Base-by-base conservation (phyloP, 73 alveolate genomes). In the Paramecium sonneborni region DNA sequence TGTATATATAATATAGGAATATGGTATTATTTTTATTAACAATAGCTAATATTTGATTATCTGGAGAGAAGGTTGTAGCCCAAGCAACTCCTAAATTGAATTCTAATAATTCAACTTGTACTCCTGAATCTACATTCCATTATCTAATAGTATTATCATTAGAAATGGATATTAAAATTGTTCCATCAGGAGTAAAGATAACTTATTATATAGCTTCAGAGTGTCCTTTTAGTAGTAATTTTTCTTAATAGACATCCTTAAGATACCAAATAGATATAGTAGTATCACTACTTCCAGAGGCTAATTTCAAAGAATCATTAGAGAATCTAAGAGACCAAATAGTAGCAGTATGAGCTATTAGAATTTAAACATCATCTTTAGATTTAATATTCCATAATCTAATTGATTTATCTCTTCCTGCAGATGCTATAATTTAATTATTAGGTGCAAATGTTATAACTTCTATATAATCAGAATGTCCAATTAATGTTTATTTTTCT, bases 221-320 rank as follows among this genome's bases (percentile, higher is more conserved):
- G 18, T 52, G 68, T 4, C 68, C 68, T 52, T 8, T 52, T 3
- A 52, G 18, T 18, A 52, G 30, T n/a, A n/a, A n/a, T n/a, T 52
- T 52, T 3, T 52, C 44, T 67, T 67, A 12, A 3, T 67, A 6
- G 20, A 24, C 20, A 14, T 32, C 44, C 20, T 24, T 67, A 12
- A 67, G 23, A 32, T 20, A 3, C 84, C 84, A 67, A 67, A 67
- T 12, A 67, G 32, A 20, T 30, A 67, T 67, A 21, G 84, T 67
- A 14, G 21, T 23, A 67, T 67, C 84, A 15, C 43, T 67, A n/a
- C 84, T 52, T 18, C 68, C 68, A 18, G 68, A 52, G 0, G 99
- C 98, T 34, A 98, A 94, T 91, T 93, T 92, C 18, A 92, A 92
- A 18, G 98, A 98, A 56, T 95, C 86, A 43, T 96, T 98, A 76